Conservation (phyloP, 805 yeast genomes). For the Starmerella davenportii region DNA sequence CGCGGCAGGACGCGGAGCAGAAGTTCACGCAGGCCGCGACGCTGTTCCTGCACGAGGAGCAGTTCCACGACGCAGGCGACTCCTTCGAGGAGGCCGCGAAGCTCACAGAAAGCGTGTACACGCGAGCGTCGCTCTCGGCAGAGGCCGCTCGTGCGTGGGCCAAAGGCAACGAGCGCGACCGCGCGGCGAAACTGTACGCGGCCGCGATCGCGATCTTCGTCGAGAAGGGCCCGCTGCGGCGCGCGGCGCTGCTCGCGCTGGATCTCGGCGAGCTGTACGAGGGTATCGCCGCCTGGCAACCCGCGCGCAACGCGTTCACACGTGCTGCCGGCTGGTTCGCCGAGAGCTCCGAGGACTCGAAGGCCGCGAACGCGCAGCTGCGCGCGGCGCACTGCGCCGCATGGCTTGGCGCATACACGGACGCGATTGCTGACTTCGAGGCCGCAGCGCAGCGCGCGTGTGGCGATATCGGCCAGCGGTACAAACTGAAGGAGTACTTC, state of each 20-base stretch:
- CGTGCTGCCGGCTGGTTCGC: conserved; percentile 8
- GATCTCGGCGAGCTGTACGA: conserved; percentile 12
- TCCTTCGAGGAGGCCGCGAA: conserved; percentile 7
- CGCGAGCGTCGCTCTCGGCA: conserved; percentile 5
- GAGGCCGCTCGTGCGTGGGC: conserved; percentile 12
- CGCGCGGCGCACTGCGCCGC: conserved; percentile 11
- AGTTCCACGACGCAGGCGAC: conserved; percentile 11
- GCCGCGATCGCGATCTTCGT: conserved; percentile 9
- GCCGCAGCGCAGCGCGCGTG: conserved; percentile 6
- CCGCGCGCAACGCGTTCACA: conserved; percentile 8
- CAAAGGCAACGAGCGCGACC: conserved; percentile 5
- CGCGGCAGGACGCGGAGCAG: conserved; percentile 8
- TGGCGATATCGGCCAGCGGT: conserved; percentile 3
- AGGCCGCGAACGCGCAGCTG: conserved; percentile 9
- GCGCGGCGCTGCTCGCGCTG: conserved; percentile 11
- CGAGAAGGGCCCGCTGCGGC: conserved; percentile 11
- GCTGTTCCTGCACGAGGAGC: conserved; percentile 2
- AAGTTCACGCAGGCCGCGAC: conserved; percentile 9
- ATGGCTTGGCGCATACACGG: conserved; percentile 3
- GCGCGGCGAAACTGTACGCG: conserved; percentile 6
- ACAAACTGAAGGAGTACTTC: conserved; percentile 8
- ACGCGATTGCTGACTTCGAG: conserved; percentile 11
- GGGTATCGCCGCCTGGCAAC: conserved; percentile 1
- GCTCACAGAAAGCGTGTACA: conserved; percentile 5
- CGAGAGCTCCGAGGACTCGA: conserved; percentile 4